These are phyloP conservation scores for Eucalyptus dawsonii DNA, from an alignment of 345 rosid genomes.

Conservation along the genomic window DNA sequence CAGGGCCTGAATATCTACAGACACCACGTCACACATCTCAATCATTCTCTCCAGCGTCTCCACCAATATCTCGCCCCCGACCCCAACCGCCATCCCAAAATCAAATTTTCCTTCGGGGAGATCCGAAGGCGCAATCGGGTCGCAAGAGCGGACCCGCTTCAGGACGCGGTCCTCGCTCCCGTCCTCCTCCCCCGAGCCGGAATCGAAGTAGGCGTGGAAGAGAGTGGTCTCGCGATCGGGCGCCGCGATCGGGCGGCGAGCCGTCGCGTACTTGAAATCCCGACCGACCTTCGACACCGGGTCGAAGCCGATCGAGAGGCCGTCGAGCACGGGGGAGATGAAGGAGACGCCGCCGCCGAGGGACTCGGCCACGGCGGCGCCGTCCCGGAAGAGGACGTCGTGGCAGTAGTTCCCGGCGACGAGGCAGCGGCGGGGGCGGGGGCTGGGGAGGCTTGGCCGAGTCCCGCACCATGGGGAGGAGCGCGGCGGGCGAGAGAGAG, in stretches of 20 bases:
- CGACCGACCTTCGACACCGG: constrained; percentile 61
- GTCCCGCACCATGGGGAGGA: constrained; percentile 1
- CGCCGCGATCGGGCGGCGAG: constrained; percentile 23
- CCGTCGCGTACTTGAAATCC: constrained; percentile 51
- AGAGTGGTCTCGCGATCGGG: constrained; percentile 46
- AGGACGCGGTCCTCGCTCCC: constrained; percentile 56
- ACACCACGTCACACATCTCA: constrained; percentile 54
- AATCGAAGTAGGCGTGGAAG: constrained; percentile 73
- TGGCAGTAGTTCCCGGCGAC: constrained; percentile 92
- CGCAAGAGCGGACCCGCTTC: constrained; percentile 61
- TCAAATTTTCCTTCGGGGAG: constrained; percentile 45
- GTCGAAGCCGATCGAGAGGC: constrained; percentile 37
- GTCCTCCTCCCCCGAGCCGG: constrained; percentile 8
- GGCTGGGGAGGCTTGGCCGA: constrained; percentile 8
- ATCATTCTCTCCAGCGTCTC: constrained; percentile 81
- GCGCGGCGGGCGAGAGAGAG: neutral
- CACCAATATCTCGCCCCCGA: constrained; percentile 86
- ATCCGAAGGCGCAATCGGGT: constrained; percentile 56
- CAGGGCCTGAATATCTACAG: constrained; percentile 77
- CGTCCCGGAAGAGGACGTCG: constrained; percentile 63
- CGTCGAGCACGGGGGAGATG: constrained; percentile 49
- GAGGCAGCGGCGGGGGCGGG: constrained; percentile 37
- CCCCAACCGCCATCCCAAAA: constrained; percentile 91
- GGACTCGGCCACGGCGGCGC: constrained; percentile 49
- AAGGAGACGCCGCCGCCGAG: constrained; percentile 98